Evolutionary conservation across 371 early-diverging fungal genomes (phyloP), one percentile per base, ranked within the genome.

Genomic region (Zopfochytrium polystomum): DNA sequence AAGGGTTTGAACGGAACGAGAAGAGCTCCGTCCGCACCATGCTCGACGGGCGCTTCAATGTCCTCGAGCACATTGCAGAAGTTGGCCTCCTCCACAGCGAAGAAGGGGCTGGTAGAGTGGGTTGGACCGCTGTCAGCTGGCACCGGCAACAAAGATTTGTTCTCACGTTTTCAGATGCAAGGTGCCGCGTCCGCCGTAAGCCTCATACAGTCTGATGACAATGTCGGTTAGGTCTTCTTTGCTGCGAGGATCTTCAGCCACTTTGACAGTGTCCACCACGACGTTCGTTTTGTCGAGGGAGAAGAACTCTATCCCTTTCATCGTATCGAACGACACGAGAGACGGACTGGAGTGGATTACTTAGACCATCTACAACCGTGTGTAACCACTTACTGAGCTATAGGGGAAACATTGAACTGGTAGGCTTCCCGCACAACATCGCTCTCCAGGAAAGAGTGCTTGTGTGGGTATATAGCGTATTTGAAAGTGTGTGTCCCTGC

Each of bases 381-480:
- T n/a, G n/a, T n/a, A n/a, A n/a, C n/a, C n/a, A n/a, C n/a, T n/a
- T n/a, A n/a, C n/a, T n/a, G n/a, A n/a, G n/a, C 68, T 25, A 83
- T 74, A 32, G 91, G 70, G 11, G 92, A 92, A 7, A 84, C 81
- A 67, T 96, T 98, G 71, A 92, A 94, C 60, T 91, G 85, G 52
- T 91, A 87, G 0, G 71, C 95, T 50, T 86, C 80, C 27, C 82
- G 85, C 26, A 94, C 92, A 0, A 95, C 93, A 50, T 87, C 71
- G 1, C 89, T 86, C 52, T 87, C 86, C 34, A 72, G 61, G 65
- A 91, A 96, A 13, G 85, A 67, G 0, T 90, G 87, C 34, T 71
- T 63, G 74, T 98, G 97, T 5, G 96, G 95, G 59, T 87, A 90
- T 9, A 96, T 66, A 0, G 95, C 96, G 68, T 91, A 98, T 43